Percentiles rank a stretch among this genome's conserved stretches.
Evolutionary conservation across 1,284 basidiomycete genomes (phyloP).

Genomic region (Boletellus deceptivus): DNA sequence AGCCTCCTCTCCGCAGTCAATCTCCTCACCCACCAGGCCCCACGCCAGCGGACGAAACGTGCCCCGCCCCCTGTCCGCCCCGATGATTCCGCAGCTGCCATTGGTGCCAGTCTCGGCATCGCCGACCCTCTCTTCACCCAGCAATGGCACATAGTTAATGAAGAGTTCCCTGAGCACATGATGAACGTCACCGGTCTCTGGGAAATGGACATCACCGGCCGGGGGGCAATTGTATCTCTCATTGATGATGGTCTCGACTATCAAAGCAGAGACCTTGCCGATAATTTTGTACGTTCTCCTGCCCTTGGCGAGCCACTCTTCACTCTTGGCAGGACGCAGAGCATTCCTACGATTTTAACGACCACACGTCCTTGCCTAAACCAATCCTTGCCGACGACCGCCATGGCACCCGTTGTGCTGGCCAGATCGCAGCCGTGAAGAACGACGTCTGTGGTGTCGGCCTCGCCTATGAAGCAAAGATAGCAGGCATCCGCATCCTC

Average conservation of each 20-base stretch:
- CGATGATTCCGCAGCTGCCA: constrained; percentile 39
- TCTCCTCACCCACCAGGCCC: constrained; percentile 56
- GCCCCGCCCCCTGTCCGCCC: constrained; percentile 58
- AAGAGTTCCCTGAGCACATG: constrained; percentile 70
- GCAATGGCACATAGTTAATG: constrained; percentile 94
- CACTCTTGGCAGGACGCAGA: constrained; percentile 64
- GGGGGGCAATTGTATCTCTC: constrained; percentile 84
- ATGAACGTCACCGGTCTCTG: constrained; percentile 87
- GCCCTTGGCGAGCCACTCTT: neutral
- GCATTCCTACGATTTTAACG: constrained; percentile 97
- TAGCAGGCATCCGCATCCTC: constrained; percentile 93
- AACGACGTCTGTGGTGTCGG: constrained; percentile 96
- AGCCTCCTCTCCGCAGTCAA: constrained; percentile 53
- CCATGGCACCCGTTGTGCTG: constrained; percentile 97
- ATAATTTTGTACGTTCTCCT: constrained; percentile 79
- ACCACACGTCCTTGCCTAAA: constrained; percentile 84
- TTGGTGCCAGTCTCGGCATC: constrained; percentile 68
- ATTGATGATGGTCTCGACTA: constrained; percentile 98
- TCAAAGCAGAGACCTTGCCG: constrained; percentile 81
- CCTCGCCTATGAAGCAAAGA: constrained; percentile 88
- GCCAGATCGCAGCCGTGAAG: constrained; percentile 96
- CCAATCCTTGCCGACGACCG: constrained; percentile 91
- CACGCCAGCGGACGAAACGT: constrained; percentile 65
- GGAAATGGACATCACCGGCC: constrained; percentile 84
- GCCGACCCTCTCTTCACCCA: constrained; percentile 83